Evolutionary conservation across 2,329 filamentous ascomycete species (phyloP).

Genomic region (Aspergillus sp.): DNA sequence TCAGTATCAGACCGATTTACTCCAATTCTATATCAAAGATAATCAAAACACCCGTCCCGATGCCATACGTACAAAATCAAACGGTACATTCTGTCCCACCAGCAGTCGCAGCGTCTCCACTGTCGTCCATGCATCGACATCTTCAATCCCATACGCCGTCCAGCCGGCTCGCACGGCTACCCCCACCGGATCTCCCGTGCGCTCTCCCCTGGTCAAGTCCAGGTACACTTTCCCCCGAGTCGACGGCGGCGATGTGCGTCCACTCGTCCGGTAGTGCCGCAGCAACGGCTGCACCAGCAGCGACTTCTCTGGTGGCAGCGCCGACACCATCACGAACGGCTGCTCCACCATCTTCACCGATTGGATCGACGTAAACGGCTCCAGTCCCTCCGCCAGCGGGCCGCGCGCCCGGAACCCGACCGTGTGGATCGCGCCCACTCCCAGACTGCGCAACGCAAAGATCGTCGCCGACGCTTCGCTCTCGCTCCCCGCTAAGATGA

Average conservation of each 20-base stretch:
- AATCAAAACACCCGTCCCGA: slow-evolving; percentile 56
- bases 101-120: slow-evolving; percentile 77
- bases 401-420: slow-evolving; percentile 70
- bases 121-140: slow-evolving; percentile 81
- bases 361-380: slow-evolving; percentile 69
- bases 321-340: slow-evolving; percentile 80
- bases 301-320: slow-evolving; percentile 75
- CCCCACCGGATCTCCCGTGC: slow-evolving; percentile 68
- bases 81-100: slow-evolving; percentile 83
- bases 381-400: slow-evolving; percentile 65
- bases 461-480: slow-evolving; percentile 77
- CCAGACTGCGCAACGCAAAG: slow-evolving; percentile 75
- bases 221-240: slow-evolving; percentile 70
- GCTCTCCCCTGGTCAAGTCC: slow-evolving; percentile 70
- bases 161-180: slow-evolving; percentile 76
- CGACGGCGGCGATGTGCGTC: slow-evolving; percentile 38
- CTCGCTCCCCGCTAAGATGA: slow-evolving; percentile 71
- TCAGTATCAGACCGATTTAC: too few relatives aligned
- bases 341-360: slow-evolving; percentile 77
- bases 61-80: slow-evolving; percentile 80
- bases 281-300: slow-evolving; percentile 76
- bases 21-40: too few relatives aligned
- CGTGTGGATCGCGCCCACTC: slow-evolving; percentile 77
- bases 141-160: slow-evolving; percentile 75
- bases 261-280: slow-evolving; percentile 64